Evolutionary conservation across 2,329 filamentous ascomycete species (phyloP).

Genomic region (Ceratocystis albifundus): DNA sequence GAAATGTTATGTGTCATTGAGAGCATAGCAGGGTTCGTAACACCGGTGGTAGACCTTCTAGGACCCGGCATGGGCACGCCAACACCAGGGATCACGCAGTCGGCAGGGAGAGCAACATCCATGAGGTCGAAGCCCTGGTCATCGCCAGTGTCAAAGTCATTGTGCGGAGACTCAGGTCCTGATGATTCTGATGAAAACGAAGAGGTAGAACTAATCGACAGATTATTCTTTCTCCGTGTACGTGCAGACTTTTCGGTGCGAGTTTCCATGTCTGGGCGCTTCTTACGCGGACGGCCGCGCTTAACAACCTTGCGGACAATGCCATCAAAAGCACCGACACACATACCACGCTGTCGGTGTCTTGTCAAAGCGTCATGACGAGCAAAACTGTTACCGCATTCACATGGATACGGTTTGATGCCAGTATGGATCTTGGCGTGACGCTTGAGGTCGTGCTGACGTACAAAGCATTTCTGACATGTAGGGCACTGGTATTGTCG

Average conservation of each 20-base stretch:
- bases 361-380: conserved; percentile 89
- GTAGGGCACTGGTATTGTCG: conserved; percentile 88
- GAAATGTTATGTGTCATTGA: conserved; percentile 26
- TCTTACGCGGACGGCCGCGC: conserved; percentile 53
- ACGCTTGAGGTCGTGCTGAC: conserved; percentile 92
- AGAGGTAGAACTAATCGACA: conserved; percentile 38
- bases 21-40: conserved; percentile 27
- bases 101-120: conserved; percentile 31
- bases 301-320: conserved; percentile 49
- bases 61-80: conserved; percentile 16
- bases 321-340: conserved; percentile 85
- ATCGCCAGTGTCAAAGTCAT: conserved; percentile 38
- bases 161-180: conserved; percentile 41
- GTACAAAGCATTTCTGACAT: conserved; percentile 91
- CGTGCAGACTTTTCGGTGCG: conserved; percentile 45
- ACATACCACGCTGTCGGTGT: conserved; percentile 92
- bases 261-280: conserved; percentile 45
- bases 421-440: conserved; percentile 96
- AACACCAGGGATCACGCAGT: conserved; percentile 23
- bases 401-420: conserved; percentile 87
- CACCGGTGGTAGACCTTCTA: neutral
- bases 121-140: conserved; percentile 36
- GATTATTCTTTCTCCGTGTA: conserved; percentile 42
- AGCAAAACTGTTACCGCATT: conserved; percentile 89
- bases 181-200: conserved; percentile 43